phyloP scores from a whole-genome alignment of 345 rosid species.

The Hibiscus mutabilis region DNA sequence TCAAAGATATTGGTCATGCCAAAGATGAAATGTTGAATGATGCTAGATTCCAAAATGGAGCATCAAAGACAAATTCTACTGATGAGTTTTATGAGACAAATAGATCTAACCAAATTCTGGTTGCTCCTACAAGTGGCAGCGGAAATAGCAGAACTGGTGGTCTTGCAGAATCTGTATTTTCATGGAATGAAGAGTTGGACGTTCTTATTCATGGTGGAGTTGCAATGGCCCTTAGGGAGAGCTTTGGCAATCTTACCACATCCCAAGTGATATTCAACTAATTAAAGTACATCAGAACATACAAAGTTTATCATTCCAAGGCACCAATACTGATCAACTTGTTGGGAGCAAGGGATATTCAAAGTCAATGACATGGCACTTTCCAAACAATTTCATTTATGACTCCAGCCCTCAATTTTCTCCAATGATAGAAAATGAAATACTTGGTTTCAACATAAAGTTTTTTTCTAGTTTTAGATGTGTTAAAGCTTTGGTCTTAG shows the following conservation, averaged over 20 bases:
- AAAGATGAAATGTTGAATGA: too few relatives aligned
- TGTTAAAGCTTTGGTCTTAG: slow-evolving; percentile 64
- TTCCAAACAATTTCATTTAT: slow-evolving; percentile 20
- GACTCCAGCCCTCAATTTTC: slow-evolving; percentile 50
- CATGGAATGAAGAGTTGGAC: too few relatives aligned
- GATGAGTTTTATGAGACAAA: too few relatives aligned
- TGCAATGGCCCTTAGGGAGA: slow-evolving; percentile 33
- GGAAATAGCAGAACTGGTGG: too few relatives aligned
- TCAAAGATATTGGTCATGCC: too few relatives aligned
- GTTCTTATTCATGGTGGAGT: too few relatives aligned
- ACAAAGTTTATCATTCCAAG: slow-evolving; percentile 27
- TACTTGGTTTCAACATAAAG: slow-evolving; percentile 48
- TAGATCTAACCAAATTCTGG: too few relatives aligned
- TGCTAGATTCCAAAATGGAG: too few relatives aligned
- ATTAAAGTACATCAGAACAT: slow-evolving; percentile 25
- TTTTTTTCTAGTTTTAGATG: slow-evolving; percentile 23
- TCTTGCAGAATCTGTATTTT: too few relatives aligned
- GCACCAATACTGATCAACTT: slow-evolving; percentile 26
- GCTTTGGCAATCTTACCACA: slow-evolving; percentile 66
- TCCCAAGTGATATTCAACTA: slow-evolving; percentile 34
- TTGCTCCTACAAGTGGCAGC: too few relatives aligned
- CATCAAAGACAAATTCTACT: too few relatives aligned
- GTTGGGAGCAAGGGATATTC: slow-evolving; percentile 54
- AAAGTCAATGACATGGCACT: slow-evolving; percentile 68
- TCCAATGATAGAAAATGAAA: slow-evolving; percentile 61